These are phyloP conservation scores for Lippia alba DNA, from an alignment of 305 asterid genomes.

Conservation along the genomic window DNA sequence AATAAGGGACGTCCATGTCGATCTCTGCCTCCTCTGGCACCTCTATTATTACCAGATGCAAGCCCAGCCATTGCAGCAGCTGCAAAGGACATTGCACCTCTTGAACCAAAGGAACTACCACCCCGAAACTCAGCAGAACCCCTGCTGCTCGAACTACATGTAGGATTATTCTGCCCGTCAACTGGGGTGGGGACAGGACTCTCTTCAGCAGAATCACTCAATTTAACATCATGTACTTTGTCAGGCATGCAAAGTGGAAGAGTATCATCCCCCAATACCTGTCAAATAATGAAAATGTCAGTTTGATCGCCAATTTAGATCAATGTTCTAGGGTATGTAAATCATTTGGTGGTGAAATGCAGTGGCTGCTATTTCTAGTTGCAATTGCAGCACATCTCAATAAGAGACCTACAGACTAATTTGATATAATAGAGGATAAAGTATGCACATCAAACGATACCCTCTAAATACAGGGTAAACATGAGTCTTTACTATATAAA, in stretches of 20 bases:
- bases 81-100: constrained; percentile 99
- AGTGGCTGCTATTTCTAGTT: not conserved
- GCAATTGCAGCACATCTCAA: constrained; percentile 5
- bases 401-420: constrained; percentile 12
- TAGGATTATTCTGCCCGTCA: constrained; percentile 66
- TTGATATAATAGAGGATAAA: constrained; percentile 4
- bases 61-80: constrained; percentile 99
- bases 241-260: constrained; percentile 78
- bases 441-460: not conserved
- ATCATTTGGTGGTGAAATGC: not conserved
- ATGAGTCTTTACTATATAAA: not conserved
- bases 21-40: constrained; percentile 81
- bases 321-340: constrained; percentile 8
- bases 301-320: not conserved
- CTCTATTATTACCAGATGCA: constrained; percentile 82
- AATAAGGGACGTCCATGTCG: constrained; percentile 63
- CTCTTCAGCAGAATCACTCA: constrained; percentile 77
- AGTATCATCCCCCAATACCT: constrained; percentile 83
- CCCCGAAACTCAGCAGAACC: constrained; percentile 74
- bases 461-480: not conserved
- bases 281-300: constrained; percentile 36
- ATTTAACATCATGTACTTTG: constrained; percentile 90
- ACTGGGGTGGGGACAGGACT: constrained; percentile 50
- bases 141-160: constrained; percentile 85
- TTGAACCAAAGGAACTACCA: constrained; percentile 83